Evolutionary conservation across 768 basidiomycete species (phyloP).

Genomic region (Mycena crocata): DNA sequence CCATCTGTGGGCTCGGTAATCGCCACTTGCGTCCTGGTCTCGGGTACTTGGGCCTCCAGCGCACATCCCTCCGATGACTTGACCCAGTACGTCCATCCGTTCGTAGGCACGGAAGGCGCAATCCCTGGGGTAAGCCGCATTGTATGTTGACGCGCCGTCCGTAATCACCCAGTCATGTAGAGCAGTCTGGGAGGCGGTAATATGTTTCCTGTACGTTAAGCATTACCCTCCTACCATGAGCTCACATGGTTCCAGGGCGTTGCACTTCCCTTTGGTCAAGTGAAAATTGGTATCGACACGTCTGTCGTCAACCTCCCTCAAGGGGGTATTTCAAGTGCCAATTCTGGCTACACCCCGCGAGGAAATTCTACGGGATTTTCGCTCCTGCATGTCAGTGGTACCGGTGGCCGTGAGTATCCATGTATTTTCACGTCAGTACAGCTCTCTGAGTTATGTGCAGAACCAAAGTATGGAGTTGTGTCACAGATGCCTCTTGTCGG

Average conservation of each 20-base stretch:
- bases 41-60: not conserved
- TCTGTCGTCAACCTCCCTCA: slow-evolving; percentile 7
- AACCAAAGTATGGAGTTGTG: slow-evolving; percentile 12
- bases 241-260: not conserved
- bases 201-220: slow-evolving; percentile 3
- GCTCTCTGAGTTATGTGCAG: not conserved
- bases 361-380: slow-evolving; percentile 12
- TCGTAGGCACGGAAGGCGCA: slow-evolving; percentile 13
- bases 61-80: not conserved
- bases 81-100: slow-evolving; percentile 1
- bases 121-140: slow-evolving; percentile 1
- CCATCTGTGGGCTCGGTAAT: not conserved
- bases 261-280: slow-evolving; percentile 5
- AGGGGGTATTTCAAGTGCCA: slow-evolving; percentile 12
- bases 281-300: slow-evolving; percentile 14
- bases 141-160: not conserved
- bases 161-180: not conserved
- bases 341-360: slow-evolving; percentile 12
- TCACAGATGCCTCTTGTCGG: slow-evolving; percentile 16
- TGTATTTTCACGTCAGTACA: no score
- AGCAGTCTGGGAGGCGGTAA: slow-evolving; percentile 12
- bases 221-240: no score
- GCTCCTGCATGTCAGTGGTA: slow-evolving; percentile 8
- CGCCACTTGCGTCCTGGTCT: not conserved
- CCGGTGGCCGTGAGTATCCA: slow-evolving; percentile 7